A percentile compares a stretch with the other conserved stretches of the same genome.
These are phyloP conservation scores for Leishmania tropica DNA, from an alignment of 208 protist species.

Conservation along the genomic window DNA sequence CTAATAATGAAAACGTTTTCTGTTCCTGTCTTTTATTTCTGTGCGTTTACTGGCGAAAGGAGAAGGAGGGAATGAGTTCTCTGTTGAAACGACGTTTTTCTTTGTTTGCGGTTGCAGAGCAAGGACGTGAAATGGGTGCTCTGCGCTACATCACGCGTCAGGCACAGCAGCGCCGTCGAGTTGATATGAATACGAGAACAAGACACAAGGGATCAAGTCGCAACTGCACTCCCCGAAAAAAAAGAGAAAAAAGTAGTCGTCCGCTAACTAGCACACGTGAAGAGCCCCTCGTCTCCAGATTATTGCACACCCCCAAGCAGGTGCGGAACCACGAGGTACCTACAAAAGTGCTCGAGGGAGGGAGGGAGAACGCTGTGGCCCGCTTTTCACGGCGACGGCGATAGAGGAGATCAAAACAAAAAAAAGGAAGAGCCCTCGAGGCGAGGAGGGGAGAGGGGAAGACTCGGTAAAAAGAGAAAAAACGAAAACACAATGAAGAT, in stretches of 20 bases:
- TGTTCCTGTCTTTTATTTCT: not conserved
- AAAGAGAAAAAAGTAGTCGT: not conserved
- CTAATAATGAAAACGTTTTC: not conserved
- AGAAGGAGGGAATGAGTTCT: not conserved
- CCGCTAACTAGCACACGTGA: not conserved
- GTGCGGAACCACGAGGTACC: not conserved
- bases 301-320: not conserved
- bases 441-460: not conserved
- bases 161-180: not conserved
- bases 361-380: not conserved
- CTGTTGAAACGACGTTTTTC: not conserved
- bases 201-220: not conserved
- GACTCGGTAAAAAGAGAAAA: not conserved
- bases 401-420: too few species aligned
- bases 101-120: not conserved
- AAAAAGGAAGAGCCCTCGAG: not conserved
- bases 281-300: not conserved
- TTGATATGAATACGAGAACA: not conserved
- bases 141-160: not conserved
- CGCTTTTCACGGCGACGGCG: not conserved
- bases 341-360: not conserved
- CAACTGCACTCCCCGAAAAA: too few species aligned
- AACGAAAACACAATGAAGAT: too few species aligned
- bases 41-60: too few species aligned
- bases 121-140: not conserved